These are phyloP conservation scores for Botryobasidium botryosum DNA, from an alignment of 768 basidiomycete species.

Conservation along the genomic window DNA sequence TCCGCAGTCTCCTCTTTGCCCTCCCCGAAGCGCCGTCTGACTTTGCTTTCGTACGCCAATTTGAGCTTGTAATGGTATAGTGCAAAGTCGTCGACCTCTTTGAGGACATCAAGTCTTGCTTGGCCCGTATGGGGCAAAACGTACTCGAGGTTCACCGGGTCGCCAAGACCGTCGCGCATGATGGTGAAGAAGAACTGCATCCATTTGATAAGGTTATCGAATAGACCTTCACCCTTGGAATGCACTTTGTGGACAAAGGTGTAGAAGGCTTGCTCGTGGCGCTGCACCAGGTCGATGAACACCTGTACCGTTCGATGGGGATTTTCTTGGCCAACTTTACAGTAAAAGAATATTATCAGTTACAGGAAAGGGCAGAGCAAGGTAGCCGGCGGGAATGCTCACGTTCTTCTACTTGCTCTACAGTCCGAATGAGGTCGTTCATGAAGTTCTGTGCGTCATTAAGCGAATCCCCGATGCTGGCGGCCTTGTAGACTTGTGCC, in stretches of 20 bases:
- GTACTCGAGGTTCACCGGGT: constrained; percentile 64
- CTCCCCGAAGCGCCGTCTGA: constrained; percentile 58
- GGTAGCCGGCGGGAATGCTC: constrained; percentile 22
- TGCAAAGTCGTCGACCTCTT: constrained; percentile 78
- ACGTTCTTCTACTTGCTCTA: constrained; percentile 84
- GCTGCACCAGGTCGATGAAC: constrained; percentile 82
- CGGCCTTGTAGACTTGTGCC: constrained; percentile 93
- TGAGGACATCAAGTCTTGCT: constrained; percentile 59
- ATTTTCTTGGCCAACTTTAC: constrained; percentile 62
- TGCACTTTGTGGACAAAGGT: constrained; percentile 97
- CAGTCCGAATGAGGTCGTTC: constrained; percentile 86
- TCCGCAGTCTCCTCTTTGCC: constrained; percentile 38
- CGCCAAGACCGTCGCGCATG: constrained; percentile 75
- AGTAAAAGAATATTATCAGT: neutral
- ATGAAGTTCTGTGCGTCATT: constrained; percentile 85
- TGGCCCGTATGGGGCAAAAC: constrained; percentile 68
- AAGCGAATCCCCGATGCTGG: constrained; percentile 88
- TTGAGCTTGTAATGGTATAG: constrained; percentile 91
- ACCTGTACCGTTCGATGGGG: constrained; percentile 75
- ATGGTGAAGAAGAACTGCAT: constrained; percentile 87
- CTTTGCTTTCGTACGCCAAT: constrained; percentile 78
- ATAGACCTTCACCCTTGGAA: constrained; percentile 85
- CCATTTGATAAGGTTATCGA: constrained; percentile 91
- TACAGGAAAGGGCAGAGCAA: neutral
- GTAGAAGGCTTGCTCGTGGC: constrained; percentile 94